Conservation (phyloP, 495 filamentous ascomycete genomes). For the Jackrogersella multiformis region DNA sequence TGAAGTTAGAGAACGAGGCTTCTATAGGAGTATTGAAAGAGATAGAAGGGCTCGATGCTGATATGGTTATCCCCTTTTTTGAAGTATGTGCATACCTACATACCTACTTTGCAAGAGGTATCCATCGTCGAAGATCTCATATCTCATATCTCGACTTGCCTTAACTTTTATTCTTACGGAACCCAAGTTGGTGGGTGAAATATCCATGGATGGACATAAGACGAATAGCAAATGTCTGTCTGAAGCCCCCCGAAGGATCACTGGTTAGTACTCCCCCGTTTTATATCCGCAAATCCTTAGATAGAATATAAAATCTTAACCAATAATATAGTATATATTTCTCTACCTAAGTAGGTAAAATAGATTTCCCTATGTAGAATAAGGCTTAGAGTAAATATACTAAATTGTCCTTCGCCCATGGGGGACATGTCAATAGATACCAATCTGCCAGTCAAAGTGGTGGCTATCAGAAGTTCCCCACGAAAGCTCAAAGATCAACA, state of each 20-base stretch:
- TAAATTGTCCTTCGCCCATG: too few relatives aligned
- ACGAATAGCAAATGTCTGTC: not conserved
- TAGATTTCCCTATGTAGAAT: too few relatives aligned
- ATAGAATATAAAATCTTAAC: not conserved
- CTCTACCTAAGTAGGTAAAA: too few relatives aligned
- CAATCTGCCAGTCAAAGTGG: not conserved
- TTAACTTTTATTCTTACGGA: too few relatives aligned
- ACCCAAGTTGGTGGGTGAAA: not conserved
- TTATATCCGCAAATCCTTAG: not conserved
- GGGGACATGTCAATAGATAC: too few relatives aligned
- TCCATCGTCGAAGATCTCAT: not conserved
- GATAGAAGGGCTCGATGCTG: not conserved
- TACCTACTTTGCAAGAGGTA: not conserved
- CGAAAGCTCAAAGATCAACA: not conserved
- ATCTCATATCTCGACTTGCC: too few relatives aligned
- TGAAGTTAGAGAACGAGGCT: not conserved
- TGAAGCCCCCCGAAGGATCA: not conserved
- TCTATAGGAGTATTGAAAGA: not conserved
- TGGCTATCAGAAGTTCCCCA: not conserved
- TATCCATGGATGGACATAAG: not conserved
- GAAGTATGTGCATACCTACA: too few relatives aligned
- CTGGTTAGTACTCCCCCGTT: not conserved
- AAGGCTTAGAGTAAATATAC: too few relatives aligned
- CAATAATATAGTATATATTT: not conserved
- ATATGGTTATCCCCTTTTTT: not conserved